Evolutionary conservation across 169 alveolate genomes (phyloP).

Genomic region (Cryptosporidium baileyi): DNA sequence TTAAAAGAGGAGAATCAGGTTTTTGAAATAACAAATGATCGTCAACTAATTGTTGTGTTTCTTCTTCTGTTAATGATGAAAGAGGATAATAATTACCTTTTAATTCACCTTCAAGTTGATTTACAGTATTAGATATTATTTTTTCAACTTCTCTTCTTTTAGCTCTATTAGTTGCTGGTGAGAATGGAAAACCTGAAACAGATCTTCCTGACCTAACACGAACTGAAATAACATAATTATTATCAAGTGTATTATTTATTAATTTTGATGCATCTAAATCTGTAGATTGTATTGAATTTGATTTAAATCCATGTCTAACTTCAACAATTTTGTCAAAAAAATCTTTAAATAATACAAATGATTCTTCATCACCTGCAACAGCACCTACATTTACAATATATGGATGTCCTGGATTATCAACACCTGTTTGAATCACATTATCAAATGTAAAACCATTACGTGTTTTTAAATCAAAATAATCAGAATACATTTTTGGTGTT

Average conservation of each 20-base stretch:
- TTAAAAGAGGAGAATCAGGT: conserved; percentile 67
- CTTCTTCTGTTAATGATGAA: conserved; percentile 59
- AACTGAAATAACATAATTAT: conserved; percentile 33
- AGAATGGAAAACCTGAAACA: conserved; percentile 66
- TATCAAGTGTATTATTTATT: background rate
- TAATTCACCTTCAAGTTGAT: conserved; percentile 46
- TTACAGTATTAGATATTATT: conserved; percentile 58
- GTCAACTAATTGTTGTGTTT: conserved; percentile 62
- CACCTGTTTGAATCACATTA: conserved; percentile 56
- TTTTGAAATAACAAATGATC: conserved; percentile 76
- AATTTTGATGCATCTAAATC: conserved; percentile 63
- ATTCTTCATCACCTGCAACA: conserved; percentile 64
- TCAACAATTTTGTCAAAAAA: conserved; percentile 48
- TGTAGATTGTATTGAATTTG: conserved; percentile 56
- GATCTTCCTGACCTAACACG: conserved; percentile 60
- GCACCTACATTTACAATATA: background rate
- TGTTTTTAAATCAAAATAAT: background rate
- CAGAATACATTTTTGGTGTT: background rate
- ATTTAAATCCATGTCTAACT: conserved; percentile 21
- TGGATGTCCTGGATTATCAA: conserved; percentile 71
- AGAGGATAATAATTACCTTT: conserved; percentile 74
- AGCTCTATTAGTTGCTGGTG: conserved; percentile 71
- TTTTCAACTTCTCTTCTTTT: conserved; percentile 68
- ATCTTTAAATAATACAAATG: conserved; percentile 16
- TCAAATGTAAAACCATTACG: conserved; percentile 41